Percentiles rank a stretch among this genome's conserved stretches.
Conservation (phyloP, 2,329 filamentous ascomycete species). For the Neodidymelliopsis sp. region DNA sequence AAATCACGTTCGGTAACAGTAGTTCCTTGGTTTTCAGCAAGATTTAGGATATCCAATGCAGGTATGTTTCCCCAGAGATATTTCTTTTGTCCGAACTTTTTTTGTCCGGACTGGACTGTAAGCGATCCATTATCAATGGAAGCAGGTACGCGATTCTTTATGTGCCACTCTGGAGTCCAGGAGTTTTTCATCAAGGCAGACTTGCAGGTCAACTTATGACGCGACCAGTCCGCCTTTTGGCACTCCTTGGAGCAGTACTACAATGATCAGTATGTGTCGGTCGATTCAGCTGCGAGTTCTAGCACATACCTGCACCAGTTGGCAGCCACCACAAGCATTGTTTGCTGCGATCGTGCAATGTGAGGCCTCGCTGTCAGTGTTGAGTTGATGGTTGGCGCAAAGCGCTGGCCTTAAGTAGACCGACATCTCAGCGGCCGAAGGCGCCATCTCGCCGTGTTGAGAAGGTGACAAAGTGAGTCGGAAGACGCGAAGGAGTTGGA, state of each 20-base stretch:
- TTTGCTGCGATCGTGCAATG: neutral
- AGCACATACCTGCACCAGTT: neutral
- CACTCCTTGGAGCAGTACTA: conserved; percentile 14
- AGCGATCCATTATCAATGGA: conserved; percentile 26
- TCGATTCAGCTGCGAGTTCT: neutral
- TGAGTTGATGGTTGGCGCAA: neutral
- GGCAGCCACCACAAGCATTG: neutral
- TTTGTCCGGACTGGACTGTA: neutral
- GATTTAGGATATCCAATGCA: conserved; percentile 49
- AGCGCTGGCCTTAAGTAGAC: neutral
- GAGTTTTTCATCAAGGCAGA: neutral
- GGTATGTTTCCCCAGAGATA: conserved; percentile 54
- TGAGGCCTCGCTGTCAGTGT: neutral
- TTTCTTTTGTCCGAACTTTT: conserved; percentile 7
- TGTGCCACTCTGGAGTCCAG: conserved; percentile 41
- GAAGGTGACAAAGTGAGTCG: neutral
- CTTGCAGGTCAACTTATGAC: conserved; percentile 3
- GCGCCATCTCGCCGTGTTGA: neutral
- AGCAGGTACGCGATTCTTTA: conserved; percentile 29
- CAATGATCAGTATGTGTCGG: neutral
- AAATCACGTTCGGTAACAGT: conserved; percentile 37
- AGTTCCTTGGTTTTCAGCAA: conserved; percentile 36
- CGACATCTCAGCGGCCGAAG: neutral
- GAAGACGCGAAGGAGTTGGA: neutral
- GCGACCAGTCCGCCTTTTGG: conserved; percentile 7